Evolutionary conservation across 805 yeast genomes (phyloP).

Genomic region (Kluyveromyces siamensis): DNA sequence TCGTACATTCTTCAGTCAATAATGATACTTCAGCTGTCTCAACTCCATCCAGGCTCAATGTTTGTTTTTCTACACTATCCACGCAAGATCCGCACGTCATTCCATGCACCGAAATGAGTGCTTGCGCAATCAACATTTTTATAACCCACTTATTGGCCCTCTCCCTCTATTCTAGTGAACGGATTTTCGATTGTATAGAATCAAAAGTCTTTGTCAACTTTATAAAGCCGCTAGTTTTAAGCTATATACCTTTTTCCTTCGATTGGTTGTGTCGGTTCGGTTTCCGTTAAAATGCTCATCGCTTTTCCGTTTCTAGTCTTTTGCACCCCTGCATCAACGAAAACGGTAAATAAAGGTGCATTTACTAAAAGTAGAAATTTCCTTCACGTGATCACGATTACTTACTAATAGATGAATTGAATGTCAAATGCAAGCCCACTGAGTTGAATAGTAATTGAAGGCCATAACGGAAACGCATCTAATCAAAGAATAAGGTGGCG

Average conservation of each 20-base stretch:
- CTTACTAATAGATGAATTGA: too few relatives aligned
- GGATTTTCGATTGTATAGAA: not conserved
- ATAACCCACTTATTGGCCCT: not conserved
- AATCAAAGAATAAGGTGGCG: too few relatives aligned
- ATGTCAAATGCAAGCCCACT: too few relatives aligned
- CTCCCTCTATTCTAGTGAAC: not conserved
- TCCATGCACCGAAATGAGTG: conserved; percentile 40
- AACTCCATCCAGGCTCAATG: conserved; percentile 44
- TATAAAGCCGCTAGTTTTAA: not conserved
- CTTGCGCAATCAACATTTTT: conserved; percentile 1
- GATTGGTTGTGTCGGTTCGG: not conserved
- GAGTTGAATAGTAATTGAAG: not conserved
- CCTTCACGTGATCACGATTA: not conserved
- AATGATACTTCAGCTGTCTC: conserved; percentile 52
- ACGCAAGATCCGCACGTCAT: conserved; percentile 94
- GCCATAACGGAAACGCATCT: too few relatives aligned
- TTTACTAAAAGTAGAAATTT: not conserved
- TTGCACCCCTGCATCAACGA: not conserved
- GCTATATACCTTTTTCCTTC: not conserved
- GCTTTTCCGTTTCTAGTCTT: not conserved
- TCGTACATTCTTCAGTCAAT: conserved; percentile 61
- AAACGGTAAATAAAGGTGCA: not conserved
- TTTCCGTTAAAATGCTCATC: not conserved
- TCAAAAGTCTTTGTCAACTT: not conserved
- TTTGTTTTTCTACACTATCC: conserved; percentile 49